These are phyloP conservation scores for Hyphopichia buzzinii DNA, from an alignment of 1,139 yeast species.

Conservation along the genomic window DNA sequence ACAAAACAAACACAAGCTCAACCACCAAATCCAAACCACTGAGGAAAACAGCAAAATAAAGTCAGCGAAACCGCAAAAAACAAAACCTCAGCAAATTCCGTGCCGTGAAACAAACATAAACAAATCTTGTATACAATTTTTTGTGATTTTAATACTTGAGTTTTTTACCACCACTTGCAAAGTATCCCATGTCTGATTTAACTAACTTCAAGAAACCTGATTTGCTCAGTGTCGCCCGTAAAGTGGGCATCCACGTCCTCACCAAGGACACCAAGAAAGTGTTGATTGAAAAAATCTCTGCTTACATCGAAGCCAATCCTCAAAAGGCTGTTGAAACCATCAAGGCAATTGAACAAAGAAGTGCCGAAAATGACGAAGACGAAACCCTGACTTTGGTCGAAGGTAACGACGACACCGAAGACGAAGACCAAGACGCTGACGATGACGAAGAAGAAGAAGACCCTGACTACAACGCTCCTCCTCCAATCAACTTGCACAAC, in stretches of 20 bases:
- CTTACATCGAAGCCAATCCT: conserved; percentile 34
- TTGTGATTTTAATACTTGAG: background rate
- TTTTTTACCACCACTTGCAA: conserved; percentile 76
- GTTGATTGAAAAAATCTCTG: conserved; percentile 42
- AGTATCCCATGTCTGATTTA: conserved; percentile 24
- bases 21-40: no score
- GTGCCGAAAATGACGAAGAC: conserved; percentile 20
- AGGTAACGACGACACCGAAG: conserved; percentile 17
- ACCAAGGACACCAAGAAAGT: conserved; percentile 44
- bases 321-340: conserved; percentile 22
- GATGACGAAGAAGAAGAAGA: conserved; percentile 27
- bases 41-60: no score
- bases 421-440: conserved; percentile 20
- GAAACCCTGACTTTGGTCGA: conserved; percentile 16
- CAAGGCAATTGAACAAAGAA: conserved; percentile 4
- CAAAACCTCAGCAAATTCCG: no score
- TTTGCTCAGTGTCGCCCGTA: conserved; percentile 32
- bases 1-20: no score
- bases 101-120: no score
- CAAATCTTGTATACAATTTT: background rate
- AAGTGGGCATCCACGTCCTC: conserved; percentile 32
- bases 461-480: conserved; percentile 33
- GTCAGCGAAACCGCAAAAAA: no score
- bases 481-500: conserved; percentile 42
- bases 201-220: conserved; percentile 38